These are phyloP conservation scores for Cantharellus anzutake DNA, from an alignment of 768 basidiomycete genomes.

Conservation along the genomic window DNA sequence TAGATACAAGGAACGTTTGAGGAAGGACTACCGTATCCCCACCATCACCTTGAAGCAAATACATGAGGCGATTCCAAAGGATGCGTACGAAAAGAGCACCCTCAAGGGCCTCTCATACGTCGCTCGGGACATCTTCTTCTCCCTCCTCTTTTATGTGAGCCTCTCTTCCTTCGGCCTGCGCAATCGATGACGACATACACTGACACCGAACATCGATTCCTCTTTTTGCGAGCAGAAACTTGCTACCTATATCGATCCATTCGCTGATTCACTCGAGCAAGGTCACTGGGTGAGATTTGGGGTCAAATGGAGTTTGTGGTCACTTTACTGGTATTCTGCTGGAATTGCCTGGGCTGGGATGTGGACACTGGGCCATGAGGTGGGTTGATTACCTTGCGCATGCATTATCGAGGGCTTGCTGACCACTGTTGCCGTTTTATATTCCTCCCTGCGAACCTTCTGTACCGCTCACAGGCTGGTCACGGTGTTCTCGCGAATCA, in stretches of 20 bases:
- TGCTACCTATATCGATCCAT: conserved; percentile 1
- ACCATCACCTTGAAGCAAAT: conserved; percentile 33
- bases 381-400: not conserved
- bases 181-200: not conserved
- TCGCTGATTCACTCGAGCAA: not conserved
- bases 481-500: conserved; percentile 92
- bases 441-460: not conserved
- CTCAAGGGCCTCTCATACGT: conserved; percentile 25
- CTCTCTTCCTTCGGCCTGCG: not conserved
- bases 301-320: conserved; percentile 31
- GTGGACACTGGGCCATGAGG: conserved; percentile 77
- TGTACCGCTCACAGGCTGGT: conserved; percentile 38
- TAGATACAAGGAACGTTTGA: conserved; percentile 16
- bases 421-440: not conserved
- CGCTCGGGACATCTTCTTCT: conserved; percentile 26
- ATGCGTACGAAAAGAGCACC: conserved; percentile 28
- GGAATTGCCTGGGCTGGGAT: conserved; percentile 83
- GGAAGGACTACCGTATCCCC: conserved; percentile 30
- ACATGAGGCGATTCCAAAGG: conserved; percentile 36
- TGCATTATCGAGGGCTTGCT: no score
- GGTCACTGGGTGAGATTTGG: conserved; percentile 12
- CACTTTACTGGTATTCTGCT: conserved; percentile 57
- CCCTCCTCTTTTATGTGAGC: conserved; percentile 7
- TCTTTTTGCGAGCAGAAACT: not conserved
- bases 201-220: not conserved